Conservation (phyloP, 1,284 basidiomycete species). For the Ceratobasidium sp. region DNA sequence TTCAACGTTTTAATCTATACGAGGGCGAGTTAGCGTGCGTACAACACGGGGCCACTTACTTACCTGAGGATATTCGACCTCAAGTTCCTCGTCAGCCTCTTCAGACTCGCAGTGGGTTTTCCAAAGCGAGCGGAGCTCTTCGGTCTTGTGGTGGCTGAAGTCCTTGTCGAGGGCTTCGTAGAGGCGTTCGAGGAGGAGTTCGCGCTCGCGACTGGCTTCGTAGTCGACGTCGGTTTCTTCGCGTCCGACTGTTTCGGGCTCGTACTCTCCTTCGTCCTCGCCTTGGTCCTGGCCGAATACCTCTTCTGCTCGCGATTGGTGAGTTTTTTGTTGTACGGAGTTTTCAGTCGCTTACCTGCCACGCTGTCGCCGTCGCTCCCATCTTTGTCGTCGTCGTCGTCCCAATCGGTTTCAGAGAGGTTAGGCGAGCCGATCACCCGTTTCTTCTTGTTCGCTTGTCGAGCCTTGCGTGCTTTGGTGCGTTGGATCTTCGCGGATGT, state of each 20-base stretch:
- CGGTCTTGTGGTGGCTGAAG: background rate
- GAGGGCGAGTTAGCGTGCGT: too few relatives aligned
- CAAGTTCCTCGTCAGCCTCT: slow-evolving; percentile 12
- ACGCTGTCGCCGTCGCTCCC: background rate
- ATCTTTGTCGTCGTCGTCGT: background rate
- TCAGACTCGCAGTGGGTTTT: background rate
- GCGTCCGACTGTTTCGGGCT: background rate
- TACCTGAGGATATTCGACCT: slow-evolving; percentile 13
- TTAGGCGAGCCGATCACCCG: background rate
- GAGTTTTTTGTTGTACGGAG: background rate
- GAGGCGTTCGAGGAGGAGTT: background rate
- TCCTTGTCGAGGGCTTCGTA: slow-evolving; percentile 7
- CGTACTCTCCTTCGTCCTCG: background rate
- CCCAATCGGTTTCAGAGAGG: slow-evolving; percentile 1
- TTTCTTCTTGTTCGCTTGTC: background rate
- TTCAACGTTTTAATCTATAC: too few relatives aligned
- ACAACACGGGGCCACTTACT: too few relatives aligned
- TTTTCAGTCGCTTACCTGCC: background rate
- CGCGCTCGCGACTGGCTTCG: background rate
- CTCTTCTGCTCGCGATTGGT: background rate
- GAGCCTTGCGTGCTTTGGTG: background rate
- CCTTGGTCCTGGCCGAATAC: background rate
- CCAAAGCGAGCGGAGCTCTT: background rate
- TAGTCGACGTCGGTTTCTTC: slow-evolving; percentile 3
- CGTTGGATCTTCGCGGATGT: background rate